Base-by-base conservation (phyloP, 768 basidiomycete species). In the Wakefieldia striispora region DNA sequence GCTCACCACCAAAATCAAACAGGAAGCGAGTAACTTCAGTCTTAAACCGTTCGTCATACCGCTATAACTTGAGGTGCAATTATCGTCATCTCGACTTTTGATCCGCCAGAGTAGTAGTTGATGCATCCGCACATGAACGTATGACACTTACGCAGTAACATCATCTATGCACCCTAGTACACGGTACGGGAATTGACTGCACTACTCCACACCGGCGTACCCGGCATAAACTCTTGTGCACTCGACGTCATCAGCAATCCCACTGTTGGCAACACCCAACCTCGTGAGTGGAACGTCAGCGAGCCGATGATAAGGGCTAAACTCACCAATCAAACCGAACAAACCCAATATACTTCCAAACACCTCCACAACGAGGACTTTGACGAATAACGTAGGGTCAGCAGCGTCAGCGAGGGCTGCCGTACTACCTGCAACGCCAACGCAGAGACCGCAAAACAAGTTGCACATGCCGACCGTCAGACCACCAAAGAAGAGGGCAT, bases 401-500 rank as follows among this genome's bases (percentile, higher is more conserved):
- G 95, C 90, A 19, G 95, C 97, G 66, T 98, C 97, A 11, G 92
- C 84, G 31, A 98, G 74, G 1, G 97, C 97, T 4, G 95, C 95
- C 16, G 93, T 97, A 2, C 94, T 91, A 1, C 97, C 97, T 6
- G 92, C 93, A 64, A 97, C 80, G 34, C 97, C 95, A 40, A 99
- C 97, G 12, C 86, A 90, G 50, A 97, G 71, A 53, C 97, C 97
- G 53, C 97, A 98, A 19, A 99, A 78, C 21, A 98, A 79, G 70
- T 98, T 98, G 72, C 95, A 98, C 4, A 83, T 65, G 14, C 97
- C 97, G 26, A 95, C 95, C 2, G 93, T 94, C 29, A 97, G 72
- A 26, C 97, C 97, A 21, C 94, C 95, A 87, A 95, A 98, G 78
- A 99, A 98, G 44, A 98, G 78, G 3, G 95, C 87, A 61, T 82